phyloP scores from a whole-genome alignment of 257 asterid species.

The Solanum chaucha region DNA sequence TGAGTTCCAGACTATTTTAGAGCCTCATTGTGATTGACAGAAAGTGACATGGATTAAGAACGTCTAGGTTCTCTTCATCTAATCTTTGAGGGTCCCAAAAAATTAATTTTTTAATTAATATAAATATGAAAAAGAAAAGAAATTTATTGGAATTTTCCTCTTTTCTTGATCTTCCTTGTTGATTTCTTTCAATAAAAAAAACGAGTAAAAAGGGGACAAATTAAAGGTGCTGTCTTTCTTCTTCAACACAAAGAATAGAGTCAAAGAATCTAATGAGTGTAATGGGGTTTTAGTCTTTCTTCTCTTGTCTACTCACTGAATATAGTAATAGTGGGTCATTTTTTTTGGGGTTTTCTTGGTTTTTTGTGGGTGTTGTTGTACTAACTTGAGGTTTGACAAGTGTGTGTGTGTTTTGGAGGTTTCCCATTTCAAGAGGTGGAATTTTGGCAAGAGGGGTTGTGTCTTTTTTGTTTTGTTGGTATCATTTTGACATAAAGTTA shows the following conservation, averaged over 20 bases:
- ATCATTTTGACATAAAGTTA: background rate
- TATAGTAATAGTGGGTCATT: background rate
- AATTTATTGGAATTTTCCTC: background rate
- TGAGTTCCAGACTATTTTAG: background rate
- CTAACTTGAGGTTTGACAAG: background rate
- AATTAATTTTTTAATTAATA: background rate
- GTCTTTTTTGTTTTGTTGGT: background rate
- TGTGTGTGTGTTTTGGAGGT: background rate
- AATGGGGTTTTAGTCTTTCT: background rate
- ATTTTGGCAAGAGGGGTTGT: background rate
- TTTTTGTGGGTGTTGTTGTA: background rate
- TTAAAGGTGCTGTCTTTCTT: background rate
- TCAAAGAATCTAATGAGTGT: background rate
- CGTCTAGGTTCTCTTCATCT: slow-evolving; percentile 17
- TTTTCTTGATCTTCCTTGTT: background rate
- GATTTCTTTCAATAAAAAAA: background rate
- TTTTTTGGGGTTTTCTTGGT: background rate
- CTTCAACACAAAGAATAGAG: background rate
- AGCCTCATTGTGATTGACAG: background rate
- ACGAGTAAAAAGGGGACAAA: background rate
- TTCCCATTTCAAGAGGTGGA: background rate
- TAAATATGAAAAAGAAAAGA: background rate
- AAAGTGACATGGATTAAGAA: background rate
- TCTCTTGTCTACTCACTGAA: background rate
- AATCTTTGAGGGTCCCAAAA: background rate